Base-by-base conservation (phyloP, 371 early-diverging fungal species). In the Syncephalis plumigaleata region DNA sequence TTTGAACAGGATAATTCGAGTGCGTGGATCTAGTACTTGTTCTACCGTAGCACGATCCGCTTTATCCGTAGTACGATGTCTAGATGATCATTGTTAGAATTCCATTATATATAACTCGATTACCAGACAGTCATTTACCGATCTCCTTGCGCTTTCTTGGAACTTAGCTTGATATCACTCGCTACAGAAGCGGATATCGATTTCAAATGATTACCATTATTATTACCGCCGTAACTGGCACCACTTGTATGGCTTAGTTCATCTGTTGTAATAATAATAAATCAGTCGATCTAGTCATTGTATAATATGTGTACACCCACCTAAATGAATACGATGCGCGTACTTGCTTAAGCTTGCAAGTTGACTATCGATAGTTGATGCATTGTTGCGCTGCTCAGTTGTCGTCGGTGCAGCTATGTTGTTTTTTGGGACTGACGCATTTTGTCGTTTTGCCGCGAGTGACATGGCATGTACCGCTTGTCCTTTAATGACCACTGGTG, bases 11-110 rank as follows among this genome's bases (percentile, higher is more conserved):
- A 99, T 96, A 37, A 87, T 86, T 49, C 94, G 79, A 7, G 99
- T 98, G 44, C 95, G 84, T 9, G 91, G 93, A 65, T 99, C 99
- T 21, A 99, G 64, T 1, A 96, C 98, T 60, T 92, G 97, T 56
- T 98, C 98, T 1, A 84, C 82, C 0, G 99, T 99, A 1, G 98
- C 98, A 17, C 98, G 77, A 56, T 98, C 95, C 0, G 97, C 69
- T 61, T 94, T 95, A 67, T 99, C 99, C 39, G 61, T 63, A 17
- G 26, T 18, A 46, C 46, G 49, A 53, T 31, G 31, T 11, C 31
- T 31, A 31, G 11, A 7, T 31, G 11, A 31, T 31, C 31, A 31
- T 31, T 7, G 11, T 31, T 31, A 7, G 11, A 31, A 31, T 31
- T 31, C 11, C 4, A 31, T 7, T 31, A 7, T 31, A 31, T n/a